These are phyloP conservation scores for Plasmodium fragile DNA, from an alignment of 169 alveolate genomes.

Conservation along the genomic window DNA sequence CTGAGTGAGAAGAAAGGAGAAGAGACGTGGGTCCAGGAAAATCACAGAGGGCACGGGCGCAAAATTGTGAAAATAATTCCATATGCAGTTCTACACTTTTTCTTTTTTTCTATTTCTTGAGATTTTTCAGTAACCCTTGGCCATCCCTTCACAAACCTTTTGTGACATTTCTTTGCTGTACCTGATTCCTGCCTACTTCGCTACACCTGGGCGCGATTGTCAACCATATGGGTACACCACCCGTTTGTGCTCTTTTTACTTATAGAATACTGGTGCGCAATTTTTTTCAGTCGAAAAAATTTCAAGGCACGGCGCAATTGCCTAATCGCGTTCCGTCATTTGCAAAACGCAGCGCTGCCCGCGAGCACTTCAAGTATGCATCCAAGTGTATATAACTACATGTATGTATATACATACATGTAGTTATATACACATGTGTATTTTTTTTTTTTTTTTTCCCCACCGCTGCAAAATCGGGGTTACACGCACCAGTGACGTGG, in stretches of 20 bases:
- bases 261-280: not conserved
- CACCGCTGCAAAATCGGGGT: not conserved
- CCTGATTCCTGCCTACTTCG: not conserved
- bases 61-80: conserved; percentile 19
- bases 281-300: not conserved
- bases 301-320: not conserved
- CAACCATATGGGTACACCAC: not conserved
- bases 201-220: not conserved
- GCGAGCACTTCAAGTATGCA: not conserved
- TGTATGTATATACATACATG: not conserved
- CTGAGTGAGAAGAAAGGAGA: not conserved
- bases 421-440: not conserved
- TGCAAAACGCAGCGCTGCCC: not conserved
- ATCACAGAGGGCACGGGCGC: not conserved
- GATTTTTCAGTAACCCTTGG: not conserved
- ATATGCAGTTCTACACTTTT: conserved; percentile 20
- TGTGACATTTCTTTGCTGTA: not conserved
- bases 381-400: not conserved
- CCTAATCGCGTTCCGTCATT: not conserved
- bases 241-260: not conserved
- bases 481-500: not conserved
- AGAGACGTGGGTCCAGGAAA: not conserved
- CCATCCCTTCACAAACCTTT: not conserved
- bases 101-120: not conserved
- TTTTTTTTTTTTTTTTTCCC: not conserved